Base-by-base conservation (phyloP, 2,329 filamentous ascomycete species). In the Cercospora zeina region DNA sequence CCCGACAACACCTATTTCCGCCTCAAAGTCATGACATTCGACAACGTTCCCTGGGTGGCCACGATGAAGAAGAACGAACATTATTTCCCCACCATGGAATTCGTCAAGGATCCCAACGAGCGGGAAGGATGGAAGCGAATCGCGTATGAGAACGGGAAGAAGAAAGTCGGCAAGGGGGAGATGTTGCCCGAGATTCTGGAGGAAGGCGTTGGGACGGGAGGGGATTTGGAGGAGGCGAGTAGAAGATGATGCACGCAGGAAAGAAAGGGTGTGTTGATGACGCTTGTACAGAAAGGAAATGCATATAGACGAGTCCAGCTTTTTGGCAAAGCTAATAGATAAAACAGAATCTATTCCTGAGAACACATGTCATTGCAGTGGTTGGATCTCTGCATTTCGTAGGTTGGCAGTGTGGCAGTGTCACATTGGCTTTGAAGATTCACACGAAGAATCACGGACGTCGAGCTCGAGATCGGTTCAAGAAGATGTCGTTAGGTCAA, bases 41-140 rank as follows among this genome's bases (percentile, higher is more conserved):
- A 99, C 76, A 96, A 96, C 72, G 92, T 99, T 9, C 93, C 93
- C 3, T 99, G 95, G 92, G 92, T 99, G n/a, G 91, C 96, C 39
- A 99, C 95, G 8, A 96, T 99, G 90, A 99, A 99, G 87, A 97
- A 97, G 85, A 97, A 97, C 70, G 93, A 99, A 74, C 95, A 99
- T 77, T 99, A 99, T 76, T 88, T 88, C 78, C 85, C 86, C 2
- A 88, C 87, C 64, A 83, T 86, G 31, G 85, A 88, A 74, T 87
- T 86, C 64, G 72, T 84, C 57, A 87, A 87, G 71, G 85, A 87
- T 64, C 58, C 76, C 1, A 73, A 71, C 1, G 76, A 80, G 63
- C 74, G 79, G 4, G 77, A 82, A 16, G 84, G 85, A 4, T 88
- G 85, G 85, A 80, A 77, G 70, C 81, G 83, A 31, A 76, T 85